A percentile compares a stretch with the other conserved stretches of the same genome.
phyloP scores from a whole-genome alignment of 345 rosid genomes.

The Gossypium australe region DNA sequence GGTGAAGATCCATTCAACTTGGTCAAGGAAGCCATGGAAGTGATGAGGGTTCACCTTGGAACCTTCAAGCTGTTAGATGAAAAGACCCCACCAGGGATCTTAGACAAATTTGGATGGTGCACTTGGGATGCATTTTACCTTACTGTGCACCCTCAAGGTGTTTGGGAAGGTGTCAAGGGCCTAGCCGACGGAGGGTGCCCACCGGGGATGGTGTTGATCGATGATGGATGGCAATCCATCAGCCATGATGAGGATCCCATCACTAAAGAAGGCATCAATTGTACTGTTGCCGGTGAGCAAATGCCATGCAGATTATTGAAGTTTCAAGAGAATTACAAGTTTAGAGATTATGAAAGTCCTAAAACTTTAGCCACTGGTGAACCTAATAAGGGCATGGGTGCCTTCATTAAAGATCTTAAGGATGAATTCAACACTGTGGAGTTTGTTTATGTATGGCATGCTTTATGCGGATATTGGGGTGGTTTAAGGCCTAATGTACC shows the following conservation, averaged over 20 bases:
- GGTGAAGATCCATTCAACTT: constrained; percentile 66
- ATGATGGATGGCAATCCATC: constrained; percentile 93
- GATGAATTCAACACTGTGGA: constrained; percentile 66
- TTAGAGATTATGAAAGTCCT: constrained; percentile 58
- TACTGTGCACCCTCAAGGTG: constrained; percentile 71
- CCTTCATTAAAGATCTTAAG: constrained; percentile 68
- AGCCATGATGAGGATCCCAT: constrained; percentile 64
- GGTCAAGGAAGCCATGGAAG: constrained; percentile 72
- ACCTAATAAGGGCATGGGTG: constrained; percentile 60
- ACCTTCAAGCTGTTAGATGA: constrained; percentile 72
- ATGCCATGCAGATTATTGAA: constrained; percentile 89
- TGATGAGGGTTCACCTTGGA: constrained; percentile 54
- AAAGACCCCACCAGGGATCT: constrained; percentile 70
- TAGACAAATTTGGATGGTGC: constrained; percentile 95
- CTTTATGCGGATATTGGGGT: constrained; percentile 97
- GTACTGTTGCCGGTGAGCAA: constrained; percentile 79
- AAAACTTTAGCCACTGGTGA: constrained; percentile 7
- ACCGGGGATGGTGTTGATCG: constrained; percentile 82
- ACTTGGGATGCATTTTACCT: constrained; percentile 93
- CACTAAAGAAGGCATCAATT: constrained; percentile 65
- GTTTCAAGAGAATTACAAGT: constrained; percentile 79
- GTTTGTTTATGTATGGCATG: constrained; percentile 83
- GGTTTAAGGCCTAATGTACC: constrained; percentile 71
- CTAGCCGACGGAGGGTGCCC: constrained; percentile 85
- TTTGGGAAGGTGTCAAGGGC: constrained; percentile 65